Evolutionary conservation across 176 grass and related monocot species (phyloP).

Genomic region (Musa schizocarpa): DNA sequence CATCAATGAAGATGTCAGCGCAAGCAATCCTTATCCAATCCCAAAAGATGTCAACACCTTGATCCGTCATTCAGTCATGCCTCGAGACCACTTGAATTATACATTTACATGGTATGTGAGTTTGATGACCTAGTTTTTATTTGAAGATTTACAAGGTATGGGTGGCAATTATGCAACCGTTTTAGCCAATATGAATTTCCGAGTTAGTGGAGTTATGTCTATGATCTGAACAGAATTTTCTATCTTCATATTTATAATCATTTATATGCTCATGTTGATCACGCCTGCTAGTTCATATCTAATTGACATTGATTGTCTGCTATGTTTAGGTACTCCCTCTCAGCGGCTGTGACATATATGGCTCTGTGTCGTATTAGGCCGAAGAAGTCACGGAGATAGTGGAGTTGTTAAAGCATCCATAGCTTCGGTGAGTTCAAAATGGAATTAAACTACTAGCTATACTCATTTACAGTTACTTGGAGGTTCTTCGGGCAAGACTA

Average conservation of each 20-base stretch:
- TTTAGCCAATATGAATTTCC: conserved; percentile 4
- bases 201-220: too few species aligned
- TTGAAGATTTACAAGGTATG: background rate
- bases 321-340: conserved; percentile 76
- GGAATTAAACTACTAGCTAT: too few species aligned
- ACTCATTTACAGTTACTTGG: too few species aligned
- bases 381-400: conserved; percentile 40
- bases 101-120: conserved; percentile 63
- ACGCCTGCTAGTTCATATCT: background rate
- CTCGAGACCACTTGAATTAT: conserved; percentile 84
- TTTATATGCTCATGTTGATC: background rate
- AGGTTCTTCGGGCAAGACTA: too few species aligned
- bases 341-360: conserved; percentile 87
- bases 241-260: too few species aligned
- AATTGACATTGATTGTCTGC: conserved; percentile 9
- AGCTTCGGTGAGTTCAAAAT: background rate
- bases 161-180: background rate
- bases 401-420: background rate
- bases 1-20: conserved; percentile 55
- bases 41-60: conserved; percentile 85
- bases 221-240: too few species aligned
- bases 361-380: conserved; percentile 55
- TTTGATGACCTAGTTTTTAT: background rate
- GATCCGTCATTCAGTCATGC: conserved; percentile 85
- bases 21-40: conserved; percentile 81